Percentiles rank a stretch among this genome's conserved stretches.
Evolutionary conservation across 208 protist species (phyloP).

Genomic region (Wallacemonas collosoma): DNA sequence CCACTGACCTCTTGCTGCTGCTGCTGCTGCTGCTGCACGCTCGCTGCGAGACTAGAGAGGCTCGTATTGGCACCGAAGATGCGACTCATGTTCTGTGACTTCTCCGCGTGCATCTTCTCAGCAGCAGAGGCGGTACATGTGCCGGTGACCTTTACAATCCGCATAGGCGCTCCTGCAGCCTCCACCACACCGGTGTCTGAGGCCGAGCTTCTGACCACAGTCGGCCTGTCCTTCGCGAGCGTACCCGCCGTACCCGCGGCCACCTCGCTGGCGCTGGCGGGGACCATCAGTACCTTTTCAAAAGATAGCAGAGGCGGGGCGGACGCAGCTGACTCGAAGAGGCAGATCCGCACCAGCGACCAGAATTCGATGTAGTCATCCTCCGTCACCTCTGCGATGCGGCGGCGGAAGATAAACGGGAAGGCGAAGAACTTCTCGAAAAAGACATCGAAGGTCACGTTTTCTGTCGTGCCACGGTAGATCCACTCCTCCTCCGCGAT

Average conservation of each 20-base stretch:
- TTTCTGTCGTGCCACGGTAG: constrained; percentile 78
- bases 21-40: constrained; percentile 7
- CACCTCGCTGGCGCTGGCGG: constrained; percentile 2
- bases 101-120: constrained; percentile 3
- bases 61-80: constrained; percentile 8
- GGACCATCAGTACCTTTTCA: constrained; percentile 17
- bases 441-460: constrained; percentile 72
- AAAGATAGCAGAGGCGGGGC: constrained; percentile 11
- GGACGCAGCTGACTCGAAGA: constrained; percentile 41
- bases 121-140: constrained; percentile 15
- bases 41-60: background rate
- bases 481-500: constrained; percentile 89
- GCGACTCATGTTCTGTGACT: constrained; percentile 9
- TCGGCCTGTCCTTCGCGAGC: background rate
- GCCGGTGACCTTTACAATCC: constrained; percentile 8
- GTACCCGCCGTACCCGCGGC: background rate
- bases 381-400: constrained; percentile 53
- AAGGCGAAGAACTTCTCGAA: constrained; percentile 84
- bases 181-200: background rate
- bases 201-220: no score
- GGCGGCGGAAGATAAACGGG: constrained; percentile 80
- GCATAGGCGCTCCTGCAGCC: constrained; percentile 1
- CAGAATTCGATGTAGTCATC: constrained; percentile 78
- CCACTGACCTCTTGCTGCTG: background rate
- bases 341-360: constrained; percentile 70